A percentile compares a stretch with the other conserved stretches of the same genome.
Conservation (phyloP, 192 early-diverging fungal species). For the Gonapodya sp. region DNA sequence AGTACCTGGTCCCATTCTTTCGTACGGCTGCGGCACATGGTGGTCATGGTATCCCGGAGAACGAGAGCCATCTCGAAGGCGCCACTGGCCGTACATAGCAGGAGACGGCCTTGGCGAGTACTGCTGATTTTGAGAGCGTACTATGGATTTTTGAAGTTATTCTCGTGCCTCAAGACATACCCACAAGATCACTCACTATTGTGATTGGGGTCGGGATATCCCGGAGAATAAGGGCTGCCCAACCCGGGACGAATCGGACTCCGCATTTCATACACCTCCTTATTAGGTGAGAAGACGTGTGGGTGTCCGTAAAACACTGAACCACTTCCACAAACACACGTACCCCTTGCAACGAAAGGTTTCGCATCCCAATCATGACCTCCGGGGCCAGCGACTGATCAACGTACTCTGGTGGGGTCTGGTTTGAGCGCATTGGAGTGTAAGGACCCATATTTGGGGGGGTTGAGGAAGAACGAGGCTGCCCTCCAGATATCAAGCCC, state of each 20-base stretch:
- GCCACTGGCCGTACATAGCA: background rate
- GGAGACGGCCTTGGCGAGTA: background rate
- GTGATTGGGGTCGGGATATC: background rate
- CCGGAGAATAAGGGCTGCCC: background rate
- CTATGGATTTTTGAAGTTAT: background rate
- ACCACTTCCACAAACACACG: background rate
- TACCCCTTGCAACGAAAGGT: background rate
- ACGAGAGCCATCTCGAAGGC: background rate
- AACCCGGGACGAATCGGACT: background rate
- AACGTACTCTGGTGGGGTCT: background rate
- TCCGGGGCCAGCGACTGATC: background rate
- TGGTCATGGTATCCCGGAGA: background rate
- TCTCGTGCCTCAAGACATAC: background rate
- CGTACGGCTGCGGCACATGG: background rate
- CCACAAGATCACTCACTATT: background rate
- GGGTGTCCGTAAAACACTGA: too few relatives aligned
- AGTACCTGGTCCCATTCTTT: background rate
- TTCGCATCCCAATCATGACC: background rate
- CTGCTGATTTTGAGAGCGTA: background rate
- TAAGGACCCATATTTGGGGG: conserved; percentile 44
- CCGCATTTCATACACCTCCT: background rate
- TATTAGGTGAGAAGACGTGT: too few relatives aligned
- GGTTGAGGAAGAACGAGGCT: conserved; percentile 56
- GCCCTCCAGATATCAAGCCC: conserved; percentile 39
- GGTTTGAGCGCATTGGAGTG: conserved; percentile 17